Percentiles rank a stretch among this genome's conserved stretches.
phyloP scores from a whole-genome alignment of 495 filamentous ascomycete genomes.

The Cercophora samala region DNA sequence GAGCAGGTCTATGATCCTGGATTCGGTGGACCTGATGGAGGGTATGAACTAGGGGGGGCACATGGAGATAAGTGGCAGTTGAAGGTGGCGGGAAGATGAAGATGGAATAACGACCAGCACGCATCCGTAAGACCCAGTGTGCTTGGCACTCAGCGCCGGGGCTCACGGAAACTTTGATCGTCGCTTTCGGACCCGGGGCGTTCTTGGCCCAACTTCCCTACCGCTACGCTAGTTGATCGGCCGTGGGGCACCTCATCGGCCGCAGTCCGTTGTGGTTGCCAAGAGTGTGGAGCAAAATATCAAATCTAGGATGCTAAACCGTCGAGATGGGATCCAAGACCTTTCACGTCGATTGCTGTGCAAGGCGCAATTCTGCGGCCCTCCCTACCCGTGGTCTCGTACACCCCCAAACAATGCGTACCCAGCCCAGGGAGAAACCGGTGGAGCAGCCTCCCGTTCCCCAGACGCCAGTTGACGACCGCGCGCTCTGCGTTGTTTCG shows the following conservation, averaged over 20 bases:
- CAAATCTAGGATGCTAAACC: constrained; percentile 31
- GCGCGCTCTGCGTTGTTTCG: background rate
- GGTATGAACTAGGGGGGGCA: constrained; percentile 67
- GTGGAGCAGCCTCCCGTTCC: constrained; percentile 7
- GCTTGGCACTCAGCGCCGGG: constrained; percentile 21
- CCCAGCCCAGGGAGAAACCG: constrained; percentile 11
- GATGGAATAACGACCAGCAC: constrained; percentile 14
- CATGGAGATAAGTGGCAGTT: constrained; percentile 29
- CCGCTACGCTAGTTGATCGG: constrained; percentile 29
- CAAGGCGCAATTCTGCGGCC: constrained; percentile 30
- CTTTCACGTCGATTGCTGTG: constrained; percentile 24
- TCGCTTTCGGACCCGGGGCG: constrained; percentile 22
- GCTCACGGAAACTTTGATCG: constrained; percentile 25
- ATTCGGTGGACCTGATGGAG: constrained; percentile 81
- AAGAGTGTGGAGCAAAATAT: constrained; percentile 29
- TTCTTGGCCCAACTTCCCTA: constrained; percentile 26
- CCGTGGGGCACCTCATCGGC: constrained; percentile 25
- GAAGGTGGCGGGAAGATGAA: constrained; percentile 7
- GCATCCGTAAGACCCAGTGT: constrained; percentile 15
- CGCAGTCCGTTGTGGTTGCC: constrained; percentile 28
- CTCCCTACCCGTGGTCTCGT: constrained; percentile 20
- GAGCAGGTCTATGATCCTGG: constrained; percentile 81
- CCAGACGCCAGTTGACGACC: constrained; percentile 14
- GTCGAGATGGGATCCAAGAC: constrained; percentile 26
- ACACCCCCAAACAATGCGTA: constrained; percentile 10